Base-by-base conservation (phyloP, 345 rosid species). In the Populus ilicifolia region DNA sequence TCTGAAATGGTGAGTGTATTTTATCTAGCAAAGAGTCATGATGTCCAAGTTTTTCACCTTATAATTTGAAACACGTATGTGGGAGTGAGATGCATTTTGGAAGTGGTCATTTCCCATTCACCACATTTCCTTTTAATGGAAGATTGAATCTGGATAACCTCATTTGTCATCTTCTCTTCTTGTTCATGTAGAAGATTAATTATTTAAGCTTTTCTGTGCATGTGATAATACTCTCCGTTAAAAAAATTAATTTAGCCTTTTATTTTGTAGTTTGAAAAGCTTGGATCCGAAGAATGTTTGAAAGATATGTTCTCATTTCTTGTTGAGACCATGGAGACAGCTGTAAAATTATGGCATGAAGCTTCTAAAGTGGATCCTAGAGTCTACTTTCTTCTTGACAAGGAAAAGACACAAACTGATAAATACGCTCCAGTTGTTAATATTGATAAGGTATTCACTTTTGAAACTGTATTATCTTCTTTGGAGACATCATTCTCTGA, bases 341-440 rank as follows among this genome's bases (percentile, higher is more conserved):
- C 98, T 75, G 87, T 93, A 65, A 93, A 90, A 70, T 84, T 90
- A 21, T 93, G 98, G 96, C 94, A 93, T 79, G 92, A 92, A 81
- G 85, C 89, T 83, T 88, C 91, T 76, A 92, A 88, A 85, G 90
- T 93, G 78, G 97, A 93, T 64, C 86, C 94, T 56, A 89, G 88
- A 86, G 97, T 92, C 71, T 82, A 85, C 86, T 96, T 92, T 80
- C 90, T 92, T 56, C 90, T 89, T 16, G 93, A 96, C 81, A 84
- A 88, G 78, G 97, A 94, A 78, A 92, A 85, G 85, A 89, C 98
- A 5, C 88, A 90, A 36, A 84, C 89, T 17, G 94, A 92, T 52
- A 93, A 91, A 83, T 89, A 87, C 68, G 96, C 97, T 75, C 93
- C 99, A 25, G 84, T 79, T 69, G 96, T 93, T 84, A 93, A 95